Percentiles rank a stretch among this genome's conserved stretches.
Conservation (phyloP, 2,329 filamentous ascomycete genomes). For the Metarhizium rileyi region DNA sequence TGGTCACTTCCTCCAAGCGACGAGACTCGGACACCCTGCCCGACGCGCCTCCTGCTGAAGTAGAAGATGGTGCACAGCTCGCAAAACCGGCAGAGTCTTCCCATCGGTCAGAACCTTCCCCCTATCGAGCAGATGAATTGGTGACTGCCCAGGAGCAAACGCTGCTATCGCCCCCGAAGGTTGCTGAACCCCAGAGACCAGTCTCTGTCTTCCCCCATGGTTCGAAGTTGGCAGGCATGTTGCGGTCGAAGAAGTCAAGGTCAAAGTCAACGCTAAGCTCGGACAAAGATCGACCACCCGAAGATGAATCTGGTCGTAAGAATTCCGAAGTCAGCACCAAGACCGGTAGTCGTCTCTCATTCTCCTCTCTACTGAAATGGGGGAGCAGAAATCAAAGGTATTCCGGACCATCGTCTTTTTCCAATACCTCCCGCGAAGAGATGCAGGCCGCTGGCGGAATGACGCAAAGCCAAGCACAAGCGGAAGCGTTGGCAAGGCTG, state of each 20-base stretch:
- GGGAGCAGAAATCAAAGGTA: constrained; percentile 48
- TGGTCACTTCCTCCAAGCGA: constrained; percentile 47
- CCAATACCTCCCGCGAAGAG: constrained; percentile 83
- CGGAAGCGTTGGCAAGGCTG: constrained; percentile 23
- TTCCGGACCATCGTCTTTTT: constrained; percentile 66
- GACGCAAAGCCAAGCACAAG: constrained; percentile 16
- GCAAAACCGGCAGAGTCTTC: constrained; percentile 19
- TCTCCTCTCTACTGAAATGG: constrained; percentile 69
- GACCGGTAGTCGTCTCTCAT: constrained; percentile 36
- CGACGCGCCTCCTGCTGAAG: constrained; percentile 15
- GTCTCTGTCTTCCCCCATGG: constrained; percentile 14
- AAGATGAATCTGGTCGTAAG: constrained; percentile 41
- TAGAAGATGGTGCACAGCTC: constrained; percentile 9
- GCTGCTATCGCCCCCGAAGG: not conserved
- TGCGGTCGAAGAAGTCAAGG: constrained; percentile 36
- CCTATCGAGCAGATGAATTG: constrained; percentile 6
- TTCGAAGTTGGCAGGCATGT: constrained; percentile 26
- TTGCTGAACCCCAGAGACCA: constrained; percentile 13
- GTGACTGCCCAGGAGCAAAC: not conserved
- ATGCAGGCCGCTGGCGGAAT: constrained; percentile 41
- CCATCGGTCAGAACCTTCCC: constrained; percentile 19
- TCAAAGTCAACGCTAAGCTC: constrained; percentile 39
- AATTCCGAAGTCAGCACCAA: constrained; percentile 44
- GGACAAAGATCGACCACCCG: constrained; percentile 31
- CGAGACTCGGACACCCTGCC: constrained; percentile 17